phyloP scores from a whole-genome alignment of 495 filamentous ascomycete species.

The Friedmanniomyces simplex region DNA sequence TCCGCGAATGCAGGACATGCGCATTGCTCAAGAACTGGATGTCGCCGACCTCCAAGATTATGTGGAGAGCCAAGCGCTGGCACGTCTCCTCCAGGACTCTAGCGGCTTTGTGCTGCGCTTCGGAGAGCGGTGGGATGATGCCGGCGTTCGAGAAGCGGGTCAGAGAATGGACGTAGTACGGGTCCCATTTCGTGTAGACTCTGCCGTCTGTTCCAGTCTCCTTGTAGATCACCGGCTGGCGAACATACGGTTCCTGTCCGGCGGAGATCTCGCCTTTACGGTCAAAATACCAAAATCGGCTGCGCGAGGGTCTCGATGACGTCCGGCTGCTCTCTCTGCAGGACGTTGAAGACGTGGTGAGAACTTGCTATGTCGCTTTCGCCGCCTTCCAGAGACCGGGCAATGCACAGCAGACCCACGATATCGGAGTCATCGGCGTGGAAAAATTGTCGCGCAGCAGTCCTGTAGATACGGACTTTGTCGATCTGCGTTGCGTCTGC shows the following conservation, averaged over 20 bases:
- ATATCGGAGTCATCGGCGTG: constrained; percentile 75
- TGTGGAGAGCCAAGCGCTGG: constrained; percentile 26
- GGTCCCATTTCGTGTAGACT: constrained; percentile 28
- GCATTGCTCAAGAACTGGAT: constrained; percentile 32
- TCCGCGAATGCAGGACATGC: constrained; percentile 31
- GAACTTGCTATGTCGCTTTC: constrained; percentile 71
- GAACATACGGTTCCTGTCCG: constrained; percentile 67
- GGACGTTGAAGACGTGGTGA: constrained; percentile 71
- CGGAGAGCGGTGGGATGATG: constrained; percentile 28
- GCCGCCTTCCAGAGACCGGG: constrained; percentile 66
- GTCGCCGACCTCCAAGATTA: constrained; percentile 33
- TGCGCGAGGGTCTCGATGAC: constrained; percentile 62
- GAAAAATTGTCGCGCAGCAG: constrained; percentile 73
- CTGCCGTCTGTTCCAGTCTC: constrained; percentile 41
- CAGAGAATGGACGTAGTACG: constrained; percentile 30
- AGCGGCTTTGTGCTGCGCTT: constrained; percentile 22
- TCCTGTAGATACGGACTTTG: constrained; percentile 78
- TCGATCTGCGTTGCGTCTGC: constrained; percentile 74
- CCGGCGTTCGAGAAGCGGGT: constrained; percentile 28
- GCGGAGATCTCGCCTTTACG: constrained; percentile 73
- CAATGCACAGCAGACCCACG: constrained; percentile 74
- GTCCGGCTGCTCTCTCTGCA: constrained; percentile 66
- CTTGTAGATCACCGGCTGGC: constrained; percentile 62
- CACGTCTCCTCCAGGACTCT: constrained; percentile 30
- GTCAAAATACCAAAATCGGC: constrained; percentile 88